A percentile compares a stretch with the other conserved stretches of the same genome.
Conservation (phyloP, 176 grass and related monocot genomes). For the Avena sativa region DNA sequence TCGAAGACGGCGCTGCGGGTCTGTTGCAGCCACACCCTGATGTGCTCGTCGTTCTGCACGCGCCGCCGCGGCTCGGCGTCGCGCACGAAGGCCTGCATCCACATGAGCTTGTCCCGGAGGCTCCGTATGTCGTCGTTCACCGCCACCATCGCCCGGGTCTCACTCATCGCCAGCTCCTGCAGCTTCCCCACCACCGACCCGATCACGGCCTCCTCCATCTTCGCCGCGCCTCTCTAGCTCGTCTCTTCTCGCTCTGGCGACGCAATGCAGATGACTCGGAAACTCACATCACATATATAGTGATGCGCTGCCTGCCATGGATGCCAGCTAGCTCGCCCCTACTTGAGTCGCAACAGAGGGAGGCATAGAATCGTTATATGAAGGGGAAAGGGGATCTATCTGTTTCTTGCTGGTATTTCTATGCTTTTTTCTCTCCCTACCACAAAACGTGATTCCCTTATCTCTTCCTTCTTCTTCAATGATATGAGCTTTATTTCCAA, state of each 20-base stretch:
- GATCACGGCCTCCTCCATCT: slow-evolving; percentile 37
- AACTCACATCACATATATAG: background rate
- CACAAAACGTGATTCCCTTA: too few relatives aligned
- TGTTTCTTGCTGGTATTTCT: background rate
- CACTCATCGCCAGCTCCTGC: background rate
- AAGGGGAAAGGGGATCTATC: background rate
- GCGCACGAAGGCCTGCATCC: slow-evolving; percentile 46
- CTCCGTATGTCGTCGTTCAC: slow-evolving; percentile 25
- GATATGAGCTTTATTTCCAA: too few relatives aligned
- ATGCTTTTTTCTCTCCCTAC: background rate
- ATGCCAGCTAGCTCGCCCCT: background rate
- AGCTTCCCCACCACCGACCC: slow-evolving; percentile 33
- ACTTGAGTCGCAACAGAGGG: background rate
- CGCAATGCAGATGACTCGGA: background rate
- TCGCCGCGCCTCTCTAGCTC: background rate
- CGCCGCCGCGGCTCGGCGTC: slow-evolving; percentile 33
- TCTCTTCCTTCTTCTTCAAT: background rate
- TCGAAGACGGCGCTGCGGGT: slow-evolving; percentile 33
- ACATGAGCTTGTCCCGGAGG: slow-evolving; percentile 48
- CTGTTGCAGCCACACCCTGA: slow-evolving; percentile 35
- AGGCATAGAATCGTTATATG: background rate
- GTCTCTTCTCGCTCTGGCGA: background rate
- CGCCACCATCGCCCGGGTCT: background rate
- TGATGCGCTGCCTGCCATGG: background rate
- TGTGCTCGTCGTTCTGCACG: background rate